A percentile compares a stretch with the other conserved stretches of the same genome.
Evolutionary conservation across 2,329 filamentous ascomycete genomes (phyloP).

Genomic region (Chrysoporthe austroafricana): DNA sequence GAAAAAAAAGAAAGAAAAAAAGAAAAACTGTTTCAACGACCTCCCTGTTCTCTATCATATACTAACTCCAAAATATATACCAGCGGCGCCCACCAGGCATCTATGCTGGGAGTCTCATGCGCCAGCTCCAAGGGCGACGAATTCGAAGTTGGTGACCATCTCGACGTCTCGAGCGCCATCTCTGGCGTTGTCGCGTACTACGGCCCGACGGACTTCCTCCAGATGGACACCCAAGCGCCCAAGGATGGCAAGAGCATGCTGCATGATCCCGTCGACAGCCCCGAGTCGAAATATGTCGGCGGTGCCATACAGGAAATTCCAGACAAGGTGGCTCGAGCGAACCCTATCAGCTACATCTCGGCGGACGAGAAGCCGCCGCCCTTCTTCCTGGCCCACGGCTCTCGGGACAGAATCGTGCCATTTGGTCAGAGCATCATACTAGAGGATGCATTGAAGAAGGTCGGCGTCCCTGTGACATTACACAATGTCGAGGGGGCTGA

Average conservation of each 20-base stretch:
- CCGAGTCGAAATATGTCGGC: slow-evolving; percentile 25
- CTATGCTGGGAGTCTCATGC: slow-evolving; percentile 22
- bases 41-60: background rate
- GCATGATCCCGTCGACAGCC: slow-evolving; percentile 23
- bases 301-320: slow-evolving; percentile 19
- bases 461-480: slow-evolving; percentile 11
- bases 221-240: slow-evolving; percentile 22
- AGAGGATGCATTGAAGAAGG: slow-evolving; percentile 17
- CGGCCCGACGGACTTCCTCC: slow-evolving; percentile 25
- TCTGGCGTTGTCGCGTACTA: slow-evolving; percentile 27
- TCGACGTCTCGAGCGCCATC: slow-evolving; percentile 23
- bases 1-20: background rate
- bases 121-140: slow-evolving; percentile 20
- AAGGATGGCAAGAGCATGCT: slow-evolving; percentile 13
- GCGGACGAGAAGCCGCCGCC: slow-evolving; percentile 18
- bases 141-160: slow-evolving; percentile 25
- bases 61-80: background rate
- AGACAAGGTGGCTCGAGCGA: slow-evolving; percentile 23
- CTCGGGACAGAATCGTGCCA: slow-evolving; percentile 22
- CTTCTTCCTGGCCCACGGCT: slow-evolving; percentile 25
- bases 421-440: slow-evolving; percentile 22
- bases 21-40: background rate
- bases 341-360: slow-evolving; percentile 25
- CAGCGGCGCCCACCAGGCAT: slow-evolving; percentile 23
- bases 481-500: slow-evolving; percentile 18